Base-by-base conservation (phyloP, 2,329 filamentous ascomycete species). In the Nemania bipapillata region DNA sequence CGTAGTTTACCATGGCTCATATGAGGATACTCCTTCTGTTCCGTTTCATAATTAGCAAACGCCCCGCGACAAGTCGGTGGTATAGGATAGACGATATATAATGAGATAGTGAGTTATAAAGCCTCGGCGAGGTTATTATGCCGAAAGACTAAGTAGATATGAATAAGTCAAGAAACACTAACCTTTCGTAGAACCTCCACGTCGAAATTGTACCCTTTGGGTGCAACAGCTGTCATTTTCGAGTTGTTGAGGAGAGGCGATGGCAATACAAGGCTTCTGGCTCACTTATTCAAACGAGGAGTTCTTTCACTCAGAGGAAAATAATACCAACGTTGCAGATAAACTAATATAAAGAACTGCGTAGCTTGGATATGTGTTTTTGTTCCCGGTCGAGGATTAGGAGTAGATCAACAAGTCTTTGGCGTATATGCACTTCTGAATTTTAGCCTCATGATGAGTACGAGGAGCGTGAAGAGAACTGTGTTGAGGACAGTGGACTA, bases 21-120 rank as follows among this genome's bases (percentile, higher is more conserved):
- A 65, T 83, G 81, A 17, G 81, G 78, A 66, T 83, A 83, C 56
- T 83, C 81, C 40, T 78, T 77, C 65, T 78, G 70, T 62, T 68
- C 28, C 24, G 35, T 2, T 7, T 30, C 32, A 40, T 62, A 15
- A 59, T 70, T 30, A 70, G 70, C 58, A 32, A 9, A 42, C 3
- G n/a, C 17, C 15, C 15, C 3, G 30, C 56, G 11, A 12, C 37
- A 50, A 4, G 17, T 37, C 3, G 6, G 50, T 26, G 12, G 12
- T 2, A n/a, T 37, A n/a, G 22, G 52, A 12, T 49, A 37, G 35
- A 28, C 1, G 26, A 40, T 49, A 15, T 3, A 20, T 53, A 54
- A 30, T 20, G n/a, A 3, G 24, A 47, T 4, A 20, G 24, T 32
- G 40, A 42, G 15, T 32, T 54, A 11, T 0, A 17, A 47, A 42